Percentiles rank a stretch among this genome's conserved stretches.
phyloP scores from a whole-genome alignment of 345 rosid species.

The Rhizophora mangle region DNA sequence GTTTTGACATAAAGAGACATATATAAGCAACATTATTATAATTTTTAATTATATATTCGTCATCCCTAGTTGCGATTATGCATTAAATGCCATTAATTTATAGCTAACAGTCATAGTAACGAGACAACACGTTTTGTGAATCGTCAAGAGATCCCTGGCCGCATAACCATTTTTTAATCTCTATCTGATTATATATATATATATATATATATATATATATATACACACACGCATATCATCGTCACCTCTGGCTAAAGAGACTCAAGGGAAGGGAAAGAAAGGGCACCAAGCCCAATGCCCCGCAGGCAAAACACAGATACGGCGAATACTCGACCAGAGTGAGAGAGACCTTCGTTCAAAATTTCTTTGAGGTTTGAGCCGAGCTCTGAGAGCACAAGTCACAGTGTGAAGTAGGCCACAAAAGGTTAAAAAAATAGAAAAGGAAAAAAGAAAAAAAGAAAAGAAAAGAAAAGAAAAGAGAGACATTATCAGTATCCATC shows the following conservation, averaged over 20 bases:
- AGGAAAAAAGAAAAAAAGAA: not conserved
- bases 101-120: no score
- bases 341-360: slow-evolving; percentile 8
- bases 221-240: slow-evolving; percentile 6
- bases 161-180: no score
- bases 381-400: slow-evolving; percentile 29
- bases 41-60: no score
- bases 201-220: not conserved
- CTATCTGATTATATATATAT: not conserved
- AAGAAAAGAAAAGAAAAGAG: not conserved
- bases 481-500: not conserved
- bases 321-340: slow-evolving; percentile 30
- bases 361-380: slow-evolving; percentile 35
- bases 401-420: not conserved
- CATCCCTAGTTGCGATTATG: no score
- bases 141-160: no score
- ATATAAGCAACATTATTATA: no score
- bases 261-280: slow-evolving; percentile 24
- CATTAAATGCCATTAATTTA: no score
- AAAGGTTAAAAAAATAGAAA: not conserved
- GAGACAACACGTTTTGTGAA: no score
- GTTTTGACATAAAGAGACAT: no score
- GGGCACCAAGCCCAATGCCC: slow-evolving; percentile 43
- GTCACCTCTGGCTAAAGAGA: slow-evolving; percentile 23
- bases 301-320: slow-evolving; percentile 14